Evolutionary conservation across 441 rosid species (phyloP), one percentile per base, ranked within the genome.

Genomic region (Pelargonium citronellum): DNA sequence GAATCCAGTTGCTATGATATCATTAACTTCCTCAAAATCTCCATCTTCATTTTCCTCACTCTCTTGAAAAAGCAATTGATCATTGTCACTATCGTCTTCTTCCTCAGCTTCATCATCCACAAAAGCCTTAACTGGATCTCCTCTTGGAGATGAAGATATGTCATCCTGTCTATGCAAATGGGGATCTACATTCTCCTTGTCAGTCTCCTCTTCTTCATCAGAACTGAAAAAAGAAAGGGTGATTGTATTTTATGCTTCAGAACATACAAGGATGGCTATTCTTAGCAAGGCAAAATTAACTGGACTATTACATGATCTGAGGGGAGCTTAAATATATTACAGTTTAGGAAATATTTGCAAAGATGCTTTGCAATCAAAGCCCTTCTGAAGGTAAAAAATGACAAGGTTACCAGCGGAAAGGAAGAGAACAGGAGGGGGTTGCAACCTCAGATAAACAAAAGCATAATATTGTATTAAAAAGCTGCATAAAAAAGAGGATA

Each of bases 1-100:
- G 68, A 71, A 91, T 64, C 64, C 88, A 72, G 90, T 81, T 70
- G 82, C 96, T 73, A 90, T 89, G 81, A 89, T 84, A 81, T 90
- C 91, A 79, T 79, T 80, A 71, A 90, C 86, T 69, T 90, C 95
- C 72, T 86, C 89, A 34, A 69, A 65, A 67, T 86, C 95, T 58
- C 81, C 89, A 67, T 72, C 92, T 74, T 89, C 97, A 61, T 89
- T 90, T 64, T 90, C 97, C 17, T 91, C 95, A 49, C 84, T 82
- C 69, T 91, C 95, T 75, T 81, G 79, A 61, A 89, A 86, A 41
- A 83, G 87, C 62, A 77, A 77, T 68, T 82, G 82, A 71, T 92
- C 96, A 77, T 88, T 86, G 77, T 95, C 99, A 67, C 97, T 92
- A 79, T 92, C 93, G 84, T 89, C 97, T 81, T 90, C 97, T 80